A percentile compares a stretch with the other conserved stretches of the same genome.
Evolutionary conservation across 495 filamentous ascomycete genomes (phyloP).

Genomic region (Bombardia bombarda): DNA sequence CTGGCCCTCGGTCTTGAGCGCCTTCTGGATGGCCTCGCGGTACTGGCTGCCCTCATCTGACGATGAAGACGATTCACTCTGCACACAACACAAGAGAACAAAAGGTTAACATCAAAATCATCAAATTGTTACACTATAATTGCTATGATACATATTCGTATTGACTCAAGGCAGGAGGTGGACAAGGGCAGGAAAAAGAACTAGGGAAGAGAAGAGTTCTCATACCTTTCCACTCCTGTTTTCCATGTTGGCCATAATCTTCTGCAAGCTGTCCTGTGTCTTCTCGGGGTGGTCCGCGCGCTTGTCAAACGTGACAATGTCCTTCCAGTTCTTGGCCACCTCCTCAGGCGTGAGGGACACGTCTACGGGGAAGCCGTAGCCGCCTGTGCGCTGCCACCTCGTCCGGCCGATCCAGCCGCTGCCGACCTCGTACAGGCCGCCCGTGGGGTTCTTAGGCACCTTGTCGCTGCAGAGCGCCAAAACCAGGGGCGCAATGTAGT

Average conservation of each 20-base stretch:
- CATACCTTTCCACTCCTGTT: constrained; percentile 58
- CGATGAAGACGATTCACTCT: constrained; percentile 22
- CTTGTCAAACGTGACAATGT: constrained; percentile 80
- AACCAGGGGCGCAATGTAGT: constrained; percentile 93
- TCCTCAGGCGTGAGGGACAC: constrained; percentile 80
- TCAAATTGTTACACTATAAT: constrained; percentile 19
- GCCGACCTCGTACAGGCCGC: constrained; percentile 91
- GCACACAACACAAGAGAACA: constrained; percentile 15
- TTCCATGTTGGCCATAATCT: constrained; percentile 86
- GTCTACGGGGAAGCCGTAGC: constrained; percentile 88
- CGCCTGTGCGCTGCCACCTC: constrained; percentile 89
- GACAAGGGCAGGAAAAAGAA: constrained; percentile 12
- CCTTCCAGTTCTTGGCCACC: constrained; percentile 67
- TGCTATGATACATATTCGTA: constrained; percentile 23
- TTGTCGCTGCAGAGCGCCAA: constrained; percentile 84
- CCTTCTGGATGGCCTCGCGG: constrained; percentile 67
- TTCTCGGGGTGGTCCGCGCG: constrained; percentile 85
- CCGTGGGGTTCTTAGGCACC: constrained; percentile 73
- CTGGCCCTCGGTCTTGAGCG: constrained; percentile 59
- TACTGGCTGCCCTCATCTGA: constrained; percentile 32
- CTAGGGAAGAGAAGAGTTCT: no score
- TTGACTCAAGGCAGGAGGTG: no score
- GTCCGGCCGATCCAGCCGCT: constrained; percentile 90
- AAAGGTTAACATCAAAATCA: constrained; percentile 24
- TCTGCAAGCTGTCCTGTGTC: constrained; percentile 64